Conservation (phyloP, 2,329 filamentous ascomycete species). For the Aureobasidium sp. region DNA sequence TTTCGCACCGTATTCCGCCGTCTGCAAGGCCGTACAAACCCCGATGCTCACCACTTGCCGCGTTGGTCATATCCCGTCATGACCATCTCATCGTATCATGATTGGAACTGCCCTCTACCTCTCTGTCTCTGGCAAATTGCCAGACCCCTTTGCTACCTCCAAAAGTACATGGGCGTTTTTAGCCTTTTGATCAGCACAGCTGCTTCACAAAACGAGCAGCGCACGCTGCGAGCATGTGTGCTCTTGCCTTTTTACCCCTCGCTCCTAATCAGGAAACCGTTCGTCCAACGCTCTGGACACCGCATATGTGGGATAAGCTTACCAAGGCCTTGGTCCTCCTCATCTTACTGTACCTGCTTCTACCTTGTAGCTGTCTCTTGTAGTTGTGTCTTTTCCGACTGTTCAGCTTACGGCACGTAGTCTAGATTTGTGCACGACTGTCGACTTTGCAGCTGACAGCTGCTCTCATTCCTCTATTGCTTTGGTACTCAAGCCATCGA, state of each 20-base stretch:
- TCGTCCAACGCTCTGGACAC: neutral
- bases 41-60: neutral
- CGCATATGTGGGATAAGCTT: constrained; percentile 9
- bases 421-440: too few species aligned
- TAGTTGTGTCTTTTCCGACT: neutral
- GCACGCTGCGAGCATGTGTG: constrained; percentile 8
- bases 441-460: neutral
- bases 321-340: neutral
- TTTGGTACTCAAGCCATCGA: neutral
- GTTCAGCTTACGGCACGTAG: too few species aligned
- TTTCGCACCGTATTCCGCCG: constrained; percentile 7
- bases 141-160: neutral
- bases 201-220: neutral
- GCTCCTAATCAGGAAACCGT: neutral
- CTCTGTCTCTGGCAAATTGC: neutral
- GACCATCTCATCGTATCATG: neutral
- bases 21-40: neutral
- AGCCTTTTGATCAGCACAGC: constrained; percentile 2
- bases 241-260: constrained; percentile 11
- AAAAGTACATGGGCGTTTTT: neutral
- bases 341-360: constrained; percentile 6
- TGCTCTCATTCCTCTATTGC: neutral
- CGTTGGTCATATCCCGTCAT: neutral
- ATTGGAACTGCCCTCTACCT: neutral
- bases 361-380: neutral